Conservation (phyloP, 208 protist genomes). For the Wallacemonas rigidus region DNA sequence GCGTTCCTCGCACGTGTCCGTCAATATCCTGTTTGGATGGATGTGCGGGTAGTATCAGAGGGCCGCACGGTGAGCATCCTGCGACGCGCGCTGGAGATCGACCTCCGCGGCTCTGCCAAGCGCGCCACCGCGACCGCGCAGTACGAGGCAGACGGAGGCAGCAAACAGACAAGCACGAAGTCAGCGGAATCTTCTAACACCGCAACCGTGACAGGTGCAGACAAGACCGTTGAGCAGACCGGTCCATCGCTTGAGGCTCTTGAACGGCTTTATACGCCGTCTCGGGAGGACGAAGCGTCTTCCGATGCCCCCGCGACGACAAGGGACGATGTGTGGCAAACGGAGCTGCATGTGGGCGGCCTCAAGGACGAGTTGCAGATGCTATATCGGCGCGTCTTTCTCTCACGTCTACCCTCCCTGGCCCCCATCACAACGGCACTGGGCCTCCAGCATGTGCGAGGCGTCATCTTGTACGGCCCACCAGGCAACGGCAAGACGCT, state of each 20-base stretch:
- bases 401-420: slow-evolving; percentile 93
- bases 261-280: slow-evolving; percentile 48
- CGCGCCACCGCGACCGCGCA: background rate
- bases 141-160: slow-evolving; percentile 7
- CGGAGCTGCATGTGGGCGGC: slow-evolving; percentile 94
- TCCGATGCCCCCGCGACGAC: background rate
- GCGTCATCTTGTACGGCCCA: slow-evolving; percentile 98
- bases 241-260: slow-evolving; percentile 30
- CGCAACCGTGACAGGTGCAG: too few relatives aligned
- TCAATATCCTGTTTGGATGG: slow-evolving; percentile 28
- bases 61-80: slow-evolving; percentile 30
- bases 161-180: too few relatives aligned
- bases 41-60: slow-evolving; percentile 22
- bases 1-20: slow-evolving; percentile 13
- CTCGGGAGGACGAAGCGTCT: slow-evolving; percentile 11
- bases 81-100: slow-evolving; percentile 54
- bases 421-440: slow-evolving; percentile 68
- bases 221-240: background rate
- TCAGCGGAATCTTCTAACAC: too few relatives aligned
- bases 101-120: slow-evolving; percentile 24
- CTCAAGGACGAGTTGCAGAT: slow-evolving; percentile 94
- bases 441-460: slow-evolving; percentile 97
- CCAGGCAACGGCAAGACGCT: slow-evolving; percentile 99
- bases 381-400: slow-evolving; percentile 99
- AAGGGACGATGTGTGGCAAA: slow-evolving; percentile 42